Percentiles rank a stretch among this genome's conserved stretches.
Conservation (phyloP, 805 yeast genomes). For the Teunomyces funiuensis region DNA sequence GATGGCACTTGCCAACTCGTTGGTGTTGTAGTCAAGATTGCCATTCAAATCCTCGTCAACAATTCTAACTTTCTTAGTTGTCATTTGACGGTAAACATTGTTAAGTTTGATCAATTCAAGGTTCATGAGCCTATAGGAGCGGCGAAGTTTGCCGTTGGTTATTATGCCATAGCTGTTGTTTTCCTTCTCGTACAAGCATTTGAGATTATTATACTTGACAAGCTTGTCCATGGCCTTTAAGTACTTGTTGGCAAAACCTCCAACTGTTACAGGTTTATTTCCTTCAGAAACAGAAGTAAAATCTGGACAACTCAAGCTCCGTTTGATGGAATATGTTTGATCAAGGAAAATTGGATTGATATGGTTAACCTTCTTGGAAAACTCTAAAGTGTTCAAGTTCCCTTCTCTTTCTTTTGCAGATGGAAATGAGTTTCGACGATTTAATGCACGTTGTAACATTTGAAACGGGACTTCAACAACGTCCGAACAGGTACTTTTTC, state of each 20-base stretch:
- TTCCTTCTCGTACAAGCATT: slow-evolving; percentile 13
- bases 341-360: not conserved
- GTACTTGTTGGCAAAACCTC: slow-evolving; percentile 18
- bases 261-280: slow-evolving; percentile 12
- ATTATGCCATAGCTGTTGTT: not conserved
- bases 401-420: slow-evolving; percentile 12
- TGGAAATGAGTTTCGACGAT: slow-evolving; percentile 39
- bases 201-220: slow-evolving; percentile 21
- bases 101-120: slow-evolving; percentile 30
- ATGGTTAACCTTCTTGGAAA: slow-evolving; percentile 11
- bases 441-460: slow-evolving; percentile 18
- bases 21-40: slow-evolving; percentile 28
- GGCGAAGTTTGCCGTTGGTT: slow-evolving; percentile 16
- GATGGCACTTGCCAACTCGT: slow-evolving; percentile 31
- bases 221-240: slow-evolving; percentile 16
- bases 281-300: slow-evolving; percentile 7
- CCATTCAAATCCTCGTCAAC: slow-evolving; percentile 31
- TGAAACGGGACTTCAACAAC: slow-evolving; percentile 8
- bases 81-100: slow-evolving; percentile 26
- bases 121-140: slow-evolving; percentile 27
- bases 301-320: slow-evolving; percentile 28
- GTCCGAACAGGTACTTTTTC: slow-evolving; percentile 2
- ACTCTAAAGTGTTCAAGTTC: slow-evolving; percentile 22
- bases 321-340: slow-evolving; percentile 3
- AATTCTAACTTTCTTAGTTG: slow-evolving; percentile 20